Evolutionary conservation across 179 eudicot genomes (phyloP).

Genomic region (Silene vulgaris): DNA sequence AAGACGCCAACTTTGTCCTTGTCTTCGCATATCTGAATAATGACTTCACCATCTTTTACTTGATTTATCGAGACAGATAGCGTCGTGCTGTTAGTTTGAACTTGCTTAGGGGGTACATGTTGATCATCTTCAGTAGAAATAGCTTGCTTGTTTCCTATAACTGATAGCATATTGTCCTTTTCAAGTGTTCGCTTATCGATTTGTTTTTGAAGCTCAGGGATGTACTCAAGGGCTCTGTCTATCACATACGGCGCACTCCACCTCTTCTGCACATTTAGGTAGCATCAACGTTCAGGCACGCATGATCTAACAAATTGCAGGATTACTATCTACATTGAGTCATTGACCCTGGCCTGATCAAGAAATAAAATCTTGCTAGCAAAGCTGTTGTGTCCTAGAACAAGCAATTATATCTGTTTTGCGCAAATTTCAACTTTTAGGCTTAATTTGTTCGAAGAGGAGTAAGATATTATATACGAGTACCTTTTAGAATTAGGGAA

Average conservation of each 20-base stretch:
- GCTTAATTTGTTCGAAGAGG: too few species aligned
- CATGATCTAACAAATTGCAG: background rate
- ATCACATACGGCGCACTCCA: conserved; percentile 51
- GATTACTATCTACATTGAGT: background rate
- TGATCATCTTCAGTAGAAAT: conserved; percentile 7
- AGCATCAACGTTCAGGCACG: background rate
- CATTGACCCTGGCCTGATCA: background rate
- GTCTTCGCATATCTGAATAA: conserved; percentile 42
- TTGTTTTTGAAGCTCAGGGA: conserved; percentile 45
- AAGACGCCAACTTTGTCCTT: conserved; percentile 20
- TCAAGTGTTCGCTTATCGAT: conserved; percentile 31
- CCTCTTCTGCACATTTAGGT: conserved; percentile 33
- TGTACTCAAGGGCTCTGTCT: conserved; percentile 46
- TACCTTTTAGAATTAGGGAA: too few species aligned
- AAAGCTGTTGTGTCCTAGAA: too few species aligned
- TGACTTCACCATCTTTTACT: conserved; percentile 34
- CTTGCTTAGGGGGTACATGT: background rate
- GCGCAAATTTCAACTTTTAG: too few species aligned
- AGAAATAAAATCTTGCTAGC: too few species aligned
- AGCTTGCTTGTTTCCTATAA: conserved; percentile 25
- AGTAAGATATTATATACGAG: too few species aligned
- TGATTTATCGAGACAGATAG: conserved; percentile 37
- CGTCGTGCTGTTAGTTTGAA: background rate
- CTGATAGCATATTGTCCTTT: conserved; percentile 28
- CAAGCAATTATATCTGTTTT: too few species aligned